These are phyloP conservation scores for Sonneratia alba DNA, from an alignment of 345 rosid genomes.

Conservation along the genomic window DNA sequence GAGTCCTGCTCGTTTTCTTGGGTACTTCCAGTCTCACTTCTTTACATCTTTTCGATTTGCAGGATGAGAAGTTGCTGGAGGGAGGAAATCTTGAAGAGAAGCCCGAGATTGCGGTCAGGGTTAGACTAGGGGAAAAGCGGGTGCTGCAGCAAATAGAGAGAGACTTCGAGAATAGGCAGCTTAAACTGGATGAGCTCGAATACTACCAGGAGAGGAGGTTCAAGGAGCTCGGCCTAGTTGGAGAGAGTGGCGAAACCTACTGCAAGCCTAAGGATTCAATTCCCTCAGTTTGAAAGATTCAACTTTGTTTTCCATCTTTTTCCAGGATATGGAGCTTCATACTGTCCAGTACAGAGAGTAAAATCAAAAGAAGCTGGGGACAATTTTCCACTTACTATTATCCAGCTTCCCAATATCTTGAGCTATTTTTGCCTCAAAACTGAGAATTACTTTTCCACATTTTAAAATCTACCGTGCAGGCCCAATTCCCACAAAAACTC, in stretches of 20 bases:
- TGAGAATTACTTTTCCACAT: too few species aligned
- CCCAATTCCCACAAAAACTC: too few species aligned
- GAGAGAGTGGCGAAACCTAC: slow-evolving; percentile 9
- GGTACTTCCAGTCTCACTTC: background rate
- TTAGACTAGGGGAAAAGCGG: slow-evolving; percentile 17
- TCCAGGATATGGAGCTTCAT: background rate
- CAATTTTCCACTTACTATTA: too few species aligned
- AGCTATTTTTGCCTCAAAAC: too few species aligned
- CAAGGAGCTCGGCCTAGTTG: slow-evolving; percentile 15
- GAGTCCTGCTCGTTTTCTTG: background rate
- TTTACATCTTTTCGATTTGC: background rate
- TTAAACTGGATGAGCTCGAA: slow-evolving; percentile 9
- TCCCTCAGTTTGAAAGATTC: background rate
- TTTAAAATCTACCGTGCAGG: too few species aligned
- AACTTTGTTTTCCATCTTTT: background rate
- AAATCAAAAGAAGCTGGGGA: too few species aligned
- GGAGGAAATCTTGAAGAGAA: slow-evolving; percentile 11
- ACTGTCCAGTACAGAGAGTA: background rate
- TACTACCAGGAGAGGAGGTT: slow-evolving; percentile 15
- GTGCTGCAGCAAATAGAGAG: slow-evolving; percentile 12
- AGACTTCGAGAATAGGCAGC: slow-evolving; percentile 12
- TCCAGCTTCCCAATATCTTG: too few species aligned
- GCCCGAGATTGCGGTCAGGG: slow-evolving; percentile 12
- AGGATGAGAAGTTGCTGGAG: slow-evolving; percentile 16
- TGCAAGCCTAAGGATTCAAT: slow-evolving; percentile 12